Evolutionary conservation across 371 early-diverging fungal genomes (phyloP), one percentile per base, ranked within the genome.

Genomic region (Mortierella sp.): DNA sequence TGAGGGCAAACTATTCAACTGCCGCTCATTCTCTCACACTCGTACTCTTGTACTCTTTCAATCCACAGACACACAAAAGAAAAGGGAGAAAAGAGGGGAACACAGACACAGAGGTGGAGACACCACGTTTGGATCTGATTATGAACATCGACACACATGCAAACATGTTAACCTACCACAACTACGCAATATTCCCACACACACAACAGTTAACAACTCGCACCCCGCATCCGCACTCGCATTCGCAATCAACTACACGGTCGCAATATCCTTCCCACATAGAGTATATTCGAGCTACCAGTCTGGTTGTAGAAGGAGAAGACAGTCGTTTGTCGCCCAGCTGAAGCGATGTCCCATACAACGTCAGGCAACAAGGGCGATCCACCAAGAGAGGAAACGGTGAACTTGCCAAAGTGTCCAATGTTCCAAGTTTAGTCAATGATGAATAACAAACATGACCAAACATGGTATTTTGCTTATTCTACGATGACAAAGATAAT

Each of bases 51-150:
- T 16, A 56, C 18, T 8, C 24, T 4, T n/a, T 12, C 29, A 5
- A 51, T 27, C 24, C 56, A 27, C 56, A 27, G 56, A 65, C 65
- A 65, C 38, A 38, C 38, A 65, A 21, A 65, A 21, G 38, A 4
- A 46, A 46, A 1, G 48, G 14, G 14, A 14, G 46, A 29, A 63
- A 14, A 16, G 4, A 35, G 27, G 27, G 58, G 12, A 55, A n/a
- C 46, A 60, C 32, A 60, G 32, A 60, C 32, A 29, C 29, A 49
- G 49, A 49, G 49, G 16, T 7, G 32, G 4, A 29, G 2, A 5
- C 65, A 63, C 35, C 35, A 63, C 35, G 32, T 63, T 63, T 35
- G 35, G 38, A 65, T 65, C 65, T 65, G 38, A 65, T 65, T 65
- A 65, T 21, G 65, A 38, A 7, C 8, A 21, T 18, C 6, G 21